Base-by-base conservation (phyloP, 305 asterid species). In the Solanum aculeatissimum region DNA sequence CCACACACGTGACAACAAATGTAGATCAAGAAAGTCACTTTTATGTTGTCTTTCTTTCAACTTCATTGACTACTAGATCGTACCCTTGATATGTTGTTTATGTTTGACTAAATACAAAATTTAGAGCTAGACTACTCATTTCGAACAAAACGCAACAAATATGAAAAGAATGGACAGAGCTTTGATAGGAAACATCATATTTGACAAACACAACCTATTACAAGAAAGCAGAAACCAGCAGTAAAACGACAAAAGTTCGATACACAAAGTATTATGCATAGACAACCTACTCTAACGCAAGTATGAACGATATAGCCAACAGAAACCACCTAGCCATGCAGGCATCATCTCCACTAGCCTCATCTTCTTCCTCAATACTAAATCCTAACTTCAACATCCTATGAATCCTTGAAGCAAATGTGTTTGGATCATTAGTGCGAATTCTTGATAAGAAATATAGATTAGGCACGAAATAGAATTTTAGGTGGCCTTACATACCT, bases 301-400 rank as follows among this genome's bases (percentile, higher is more conserved):
- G 63, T 21, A 58, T 58, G 6, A 58, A 8, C 9, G 23, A 58
- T 14, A 21, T 7, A 58, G 27, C 66, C 29, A 21, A 58, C 65
- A 2, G 5, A 13, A 23, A 19, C 4, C 62, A 55, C 13, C 27
- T 55, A 55, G 13, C 13, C 63, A 55, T 19, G 87, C 58, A n/a
- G 89, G 91, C 90, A 89, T 87, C 92, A 23, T 49, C 88, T 4
- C 25, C 89, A 25, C 40, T 89, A 10, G 80, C 5, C 6, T 35
- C 91, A 55, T 80, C 90, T 49, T 83, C 89, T n/a, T 89, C 92
- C 7, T 88, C 91, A 32, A 88, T 87, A 75, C 87, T 86, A 14
- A 90, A 86, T 3, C 92, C 89, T 18, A 89, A 65, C 81, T 89
- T 88, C 86, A 89, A 40, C 89, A 86, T 89, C 71, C 89, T 83